A percentile compares a stretch with the other conserved stretches of the same genome.
Evolutionary conservation across 306 rosid species (phyloP).

Genomic region (Delonix regia): DNA sequence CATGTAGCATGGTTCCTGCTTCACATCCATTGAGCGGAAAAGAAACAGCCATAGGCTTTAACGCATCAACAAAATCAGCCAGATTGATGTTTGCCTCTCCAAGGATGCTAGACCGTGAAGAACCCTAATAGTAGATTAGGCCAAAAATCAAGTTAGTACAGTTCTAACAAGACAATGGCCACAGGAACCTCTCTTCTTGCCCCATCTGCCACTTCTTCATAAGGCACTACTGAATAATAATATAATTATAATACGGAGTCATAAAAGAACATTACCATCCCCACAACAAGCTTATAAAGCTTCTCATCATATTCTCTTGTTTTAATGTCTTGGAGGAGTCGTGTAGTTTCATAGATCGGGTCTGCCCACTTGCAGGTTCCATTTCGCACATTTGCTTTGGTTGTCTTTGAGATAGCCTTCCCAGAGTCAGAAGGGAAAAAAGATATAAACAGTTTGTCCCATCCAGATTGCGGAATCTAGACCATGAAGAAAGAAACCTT

Average conservation of each 20-base stretch:
- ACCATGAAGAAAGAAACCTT: conserved; percentile 40
- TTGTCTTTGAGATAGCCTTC: conserved; percentile 86
- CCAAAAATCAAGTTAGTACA: conserved; percentile 43
- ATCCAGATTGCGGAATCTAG: conserved; percentile 94
- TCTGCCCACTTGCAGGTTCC: conserved; percentile 98
- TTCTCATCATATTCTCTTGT: conserved; percentile 89
- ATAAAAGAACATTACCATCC: conserved; percentile 71
- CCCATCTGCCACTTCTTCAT: conserved; percentile 19
- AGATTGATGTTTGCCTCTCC: conserved; percentile 89
- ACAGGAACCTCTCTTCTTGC: conserved; percentile 5
- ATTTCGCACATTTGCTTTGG: conserved; percentile 96
- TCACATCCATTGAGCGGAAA: conserved; percentile 87
- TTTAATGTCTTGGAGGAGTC: conserved; percentile 89
- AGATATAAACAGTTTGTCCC: conserved; percentile 95
- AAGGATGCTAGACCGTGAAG: conserved; percentile 93
- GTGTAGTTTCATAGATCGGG: conserved; percentile 96
- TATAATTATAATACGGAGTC: conserved; percentile 21
- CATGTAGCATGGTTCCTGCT: conserved; percentile 80
- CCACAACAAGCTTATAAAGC: conserved; percentile 82
- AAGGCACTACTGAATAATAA: background rate
- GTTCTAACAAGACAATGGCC: conserved; percentile 33
- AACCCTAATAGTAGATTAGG: conserved; percentile 68
- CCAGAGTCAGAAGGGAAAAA: conserved; percentile 86
- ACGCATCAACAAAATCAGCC: conserved; percentile 92
- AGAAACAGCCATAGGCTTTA: conserved; percentile 75